A percentile compares a stretch with the other conserved stretches of the same genome.
Evolutionary conservation across 2,329 filamentous ascomycete genomes (phyloP).

Genomic region (Pseudogymnoascus sp.): DNA sequence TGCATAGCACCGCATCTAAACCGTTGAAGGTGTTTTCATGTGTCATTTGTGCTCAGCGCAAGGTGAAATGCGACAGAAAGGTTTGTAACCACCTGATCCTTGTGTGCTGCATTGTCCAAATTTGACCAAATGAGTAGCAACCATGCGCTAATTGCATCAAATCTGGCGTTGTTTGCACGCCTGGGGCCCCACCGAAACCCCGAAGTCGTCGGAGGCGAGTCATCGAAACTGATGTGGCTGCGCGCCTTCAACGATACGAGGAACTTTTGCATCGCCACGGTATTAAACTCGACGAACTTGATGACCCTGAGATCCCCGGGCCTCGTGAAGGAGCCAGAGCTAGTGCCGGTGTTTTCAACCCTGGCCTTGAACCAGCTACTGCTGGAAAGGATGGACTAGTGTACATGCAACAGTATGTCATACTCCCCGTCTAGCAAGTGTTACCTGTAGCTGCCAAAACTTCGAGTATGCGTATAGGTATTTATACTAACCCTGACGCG

Average conservation of each 20-base stretch:
- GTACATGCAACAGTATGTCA: background rate
- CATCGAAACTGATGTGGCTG: conserved; percentile 23
- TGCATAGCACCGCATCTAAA: background rate
- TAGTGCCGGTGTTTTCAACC: conserved; percentile 9
- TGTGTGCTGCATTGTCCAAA: background rate
- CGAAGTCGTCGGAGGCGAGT: conserved; percentile 21
- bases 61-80: conserved; percentile 23
- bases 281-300: conserved; percentile 22
- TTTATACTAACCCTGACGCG: background rate
- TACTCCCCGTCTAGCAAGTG: conserved; percentile 7
- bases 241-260: conserved; percentile 22
- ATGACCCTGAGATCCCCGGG: conserved; percentile 12
- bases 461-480: conserved; percentile 13
- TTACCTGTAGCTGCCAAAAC: conserved; percentile 23
- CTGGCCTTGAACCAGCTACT: conserved; percentile 13
- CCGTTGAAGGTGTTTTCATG: conserved; percentile 14
- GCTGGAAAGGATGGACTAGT: conserved; percentile 6
- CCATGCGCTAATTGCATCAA: conserved; percentile 24
- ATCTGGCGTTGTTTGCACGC: conserved; percentile 20
- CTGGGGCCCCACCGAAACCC: conserved; percentile 17
- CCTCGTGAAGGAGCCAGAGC: background rate
- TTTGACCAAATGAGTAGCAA: conserved; percentile 13
- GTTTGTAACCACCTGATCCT: background rate
- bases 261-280: conserved; percentile 19
- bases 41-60: conserved; percentile 23